Evolutionary conservation across 345 rosid species (phyloP), one percentile per base, ranked within the genome.

Genomic region (Toxicodendron radicans): DNA sequence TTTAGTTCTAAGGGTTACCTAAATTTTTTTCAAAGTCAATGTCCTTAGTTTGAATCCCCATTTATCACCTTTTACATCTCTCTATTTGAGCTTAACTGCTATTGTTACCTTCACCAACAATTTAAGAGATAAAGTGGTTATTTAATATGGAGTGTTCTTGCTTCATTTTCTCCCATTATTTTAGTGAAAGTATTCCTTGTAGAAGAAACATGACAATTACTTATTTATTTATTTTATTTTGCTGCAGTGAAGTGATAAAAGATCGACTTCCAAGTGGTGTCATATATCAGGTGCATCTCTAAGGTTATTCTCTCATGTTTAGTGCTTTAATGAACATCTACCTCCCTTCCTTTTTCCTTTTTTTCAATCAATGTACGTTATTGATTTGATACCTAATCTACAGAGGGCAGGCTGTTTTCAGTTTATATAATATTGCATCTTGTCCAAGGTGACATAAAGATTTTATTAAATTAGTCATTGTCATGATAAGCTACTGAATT

Each of bases 241-340:
- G 75, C 16, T 79, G 84, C 83, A 95, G 97, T 81, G 91, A 95
- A 85, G 95, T 95, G n/a, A 80, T 92, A 75, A 85, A 79, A 79
- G 83, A 85, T 75, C 85, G 79, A 53, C 86, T 95, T 61, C 97
- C 97, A 0, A 41, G 63, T 24, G 71, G 88, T 75, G 91, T 92
- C 9, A 68, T 88, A 64, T 89, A 91, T 86, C 97, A 92, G 93
- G 97, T 92, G 78, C 71, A 81, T 79, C 14, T 49, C 24, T 48
- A 27, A 51, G 14, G 56, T 27, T 20, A 57, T 58, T 63, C 21
- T n/a, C 9, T 5, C 13, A 67, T 68, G 11, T 56, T 20, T 41
- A 13, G 1, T 43, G 18, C 27, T 54, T 70, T 59, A 46, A 24
- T 70, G 6, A 23, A 35, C 32, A 24, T 18, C 8, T 52, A 41